These are phyloP conservation scores for Bauhinia variegata DNA, from an alignment of 306 rosid genomes.

Conservation along the genomic window DNA sequence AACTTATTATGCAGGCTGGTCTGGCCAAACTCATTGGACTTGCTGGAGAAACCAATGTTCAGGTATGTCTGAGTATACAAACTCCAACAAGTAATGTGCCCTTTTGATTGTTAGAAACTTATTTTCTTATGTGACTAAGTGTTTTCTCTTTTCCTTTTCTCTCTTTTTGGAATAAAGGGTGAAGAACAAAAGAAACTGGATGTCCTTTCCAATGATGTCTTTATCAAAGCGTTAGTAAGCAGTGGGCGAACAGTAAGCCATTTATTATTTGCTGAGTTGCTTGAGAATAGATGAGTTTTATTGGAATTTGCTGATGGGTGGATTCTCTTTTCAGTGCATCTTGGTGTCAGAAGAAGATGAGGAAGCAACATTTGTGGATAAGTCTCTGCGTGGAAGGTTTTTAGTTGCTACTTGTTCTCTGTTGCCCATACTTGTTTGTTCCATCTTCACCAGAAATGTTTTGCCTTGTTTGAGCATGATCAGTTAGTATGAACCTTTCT, in stretches of 20 bases:
- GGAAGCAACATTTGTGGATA: constrained; percentile 79
- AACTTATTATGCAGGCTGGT: constrained; percentile 69
- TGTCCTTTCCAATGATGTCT: constrained; percentile 94
- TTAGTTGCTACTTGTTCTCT: constrained; percentile 18
- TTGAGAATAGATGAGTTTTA: background rate
- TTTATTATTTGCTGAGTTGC: constrained; percentile 9
- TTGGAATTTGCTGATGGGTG: constrained; percentile 37
- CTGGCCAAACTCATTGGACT: constrained; percentile 97
- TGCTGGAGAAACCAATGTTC: constrained; percentile 85
- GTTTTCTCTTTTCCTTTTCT: background rate
- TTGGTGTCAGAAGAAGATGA: constrained; percentile 99
- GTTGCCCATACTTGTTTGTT: constrained; percentile 8
- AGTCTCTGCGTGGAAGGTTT: constrained; percentile 56
- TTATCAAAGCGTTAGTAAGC: constrained; percentile 86
- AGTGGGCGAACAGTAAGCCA: constrained; percentile 91
- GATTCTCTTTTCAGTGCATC: constrained; percentile 59
- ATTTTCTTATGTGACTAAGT: background rate
- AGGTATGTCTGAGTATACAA: constrained; percentile 35
- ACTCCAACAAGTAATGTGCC: background rate
- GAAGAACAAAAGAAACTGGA: constrained; percentile 98
- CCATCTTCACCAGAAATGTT: background rate
- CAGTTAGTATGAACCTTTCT: background rate
- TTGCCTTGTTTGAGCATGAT: constrained; percentile 10
- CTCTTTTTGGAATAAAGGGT: constrained; percentile 59
- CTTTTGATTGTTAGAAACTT: background rate